Base-by-base conservation (phyloP, 2,329 filamentous ascomycete species). In the Zymoseptoria pseudotritici region DNA sequence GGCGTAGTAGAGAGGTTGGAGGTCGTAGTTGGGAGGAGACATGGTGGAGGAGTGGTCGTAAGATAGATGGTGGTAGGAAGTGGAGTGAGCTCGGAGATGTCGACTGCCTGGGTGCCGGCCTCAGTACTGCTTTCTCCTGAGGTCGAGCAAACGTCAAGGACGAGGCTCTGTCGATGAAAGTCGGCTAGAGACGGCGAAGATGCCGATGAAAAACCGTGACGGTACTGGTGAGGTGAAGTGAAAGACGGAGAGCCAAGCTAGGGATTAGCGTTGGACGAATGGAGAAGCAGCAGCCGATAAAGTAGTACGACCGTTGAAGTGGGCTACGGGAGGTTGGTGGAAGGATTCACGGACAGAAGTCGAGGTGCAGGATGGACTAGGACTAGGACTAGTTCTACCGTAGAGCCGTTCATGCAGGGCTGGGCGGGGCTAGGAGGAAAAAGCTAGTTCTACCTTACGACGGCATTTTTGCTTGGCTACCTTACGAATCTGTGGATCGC, bases 1-100 rank as follows among this genome's bases (percentile, higher is more conserved):
- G 65, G 86, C 83, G 78, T 91, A 90, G 76, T 88, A 94, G 64
- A 91, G 86, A 71, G 68, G 61, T 53, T 72, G 70, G 55, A 61
- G 63, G 49, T 69, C 65, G 63, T 71, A 70, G 54, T 64, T 62
- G 31, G 56, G 57, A 49, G 57, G 51, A 20, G 57, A 56, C 63
- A 61, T 67, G 56, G 21, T 63, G 53, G 58, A 31, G 26, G 26
- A 29, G 26, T 29, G 26, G 26, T 29, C 26, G 26, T 29, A 2
- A 29, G 26, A 9, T 1, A 29, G 24, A 29, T 7, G 3, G 26
- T 9, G 8, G 8, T 29, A 29, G 26, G 26, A 29, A 2, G 6
- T 9, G 26, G 26, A 29, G 26, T 29, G 26, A 2, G 1, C 2
- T 29, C 4, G 36, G 17, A 4, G 36, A 46, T 7, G 17, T 17